These are phyloP conservation scores for Acanthamoeba triangularis DNA, from an alignment of 208 protist species.

Conservation along the genomic window DNA sequence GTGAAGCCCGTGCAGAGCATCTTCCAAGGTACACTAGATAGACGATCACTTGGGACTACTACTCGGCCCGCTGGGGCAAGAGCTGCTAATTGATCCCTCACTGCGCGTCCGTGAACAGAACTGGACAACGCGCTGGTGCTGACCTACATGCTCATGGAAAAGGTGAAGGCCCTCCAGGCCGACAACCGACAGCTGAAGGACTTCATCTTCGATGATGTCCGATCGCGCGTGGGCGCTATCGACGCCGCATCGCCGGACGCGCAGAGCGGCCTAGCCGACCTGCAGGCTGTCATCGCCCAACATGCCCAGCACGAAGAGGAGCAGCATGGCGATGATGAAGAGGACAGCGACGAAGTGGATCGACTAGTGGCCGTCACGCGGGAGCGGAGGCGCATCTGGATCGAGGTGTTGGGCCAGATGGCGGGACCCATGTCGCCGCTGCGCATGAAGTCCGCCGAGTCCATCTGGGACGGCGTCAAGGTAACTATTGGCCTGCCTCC, in stretches of 20 bases:
- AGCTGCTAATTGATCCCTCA: background rate
- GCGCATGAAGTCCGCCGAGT: background rate
- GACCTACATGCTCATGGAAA: constrained; percentile 9
- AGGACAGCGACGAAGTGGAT: background rate
- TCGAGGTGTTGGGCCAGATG: constrained; percentile 17
- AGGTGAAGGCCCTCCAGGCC: background rate
- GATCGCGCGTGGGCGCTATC: background rate
- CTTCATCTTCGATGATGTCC: background rate
- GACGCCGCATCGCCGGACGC: background rate
- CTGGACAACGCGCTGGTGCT: background rate
- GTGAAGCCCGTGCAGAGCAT: constrained; percentile 33
- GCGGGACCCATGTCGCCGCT: constrained; percentile 5
- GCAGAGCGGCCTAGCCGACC: background rate
- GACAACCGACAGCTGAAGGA: background rate
- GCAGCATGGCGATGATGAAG: background rate
- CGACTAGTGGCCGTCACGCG: background rate
- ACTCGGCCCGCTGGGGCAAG: background rate
- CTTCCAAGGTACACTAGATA: constrained; percentile 29
- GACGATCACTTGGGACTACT: background rate
- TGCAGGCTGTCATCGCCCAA: background rate
- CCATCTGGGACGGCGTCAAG: constrained; percentile 47
- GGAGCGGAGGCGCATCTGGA: background rate
- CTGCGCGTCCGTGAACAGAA: background rate
- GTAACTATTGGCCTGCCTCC: too few species aligned
- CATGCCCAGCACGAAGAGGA: background rate